These are phyloP conservation scores for Talaromyces nanjingensis DNA, from an alignment of 495 filamentous ascomycete species.

Conservation along the genomic window DNA sequence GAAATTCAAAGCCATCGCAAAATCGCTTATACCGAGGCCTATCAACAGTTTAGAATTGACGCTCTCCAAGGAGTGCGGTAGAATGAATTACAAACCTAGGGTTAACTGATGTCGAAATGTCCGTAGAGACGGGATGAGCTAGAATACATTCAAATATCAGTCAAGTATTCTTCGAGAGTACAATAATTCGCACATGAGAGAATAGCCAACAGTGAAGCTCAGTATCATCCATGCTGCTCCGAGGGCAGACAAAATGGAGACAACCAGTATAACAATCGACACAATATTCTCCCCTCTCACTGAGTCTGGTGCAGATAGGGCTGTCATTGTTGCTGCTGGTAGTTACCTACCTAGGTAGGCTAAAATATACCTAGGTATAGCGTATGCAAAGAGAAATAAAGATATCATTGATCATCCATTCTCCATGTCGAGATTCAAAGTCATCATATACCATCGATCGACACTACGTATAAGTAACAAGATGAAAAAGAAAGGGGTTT, in stretches of 20 bases:
- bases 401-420: not conserved
- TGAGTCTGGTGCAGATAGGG: not conserved
- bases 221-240: constrained; percentile 5
- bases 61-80: not conserved
- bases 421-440: not conserved
- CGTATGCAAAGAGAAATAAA: not conserved
- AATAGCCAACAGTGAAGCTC: not conserved
- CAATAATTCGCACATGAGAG: not conserved
- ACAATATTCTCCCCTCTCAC: not conserved
- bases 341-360: not conserved
- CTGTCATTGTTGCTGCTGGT: not conserved
- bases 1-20: constrained; percentile 3
- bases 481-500: not conserved
- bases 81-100: not conserved
- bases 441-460: not conserved
- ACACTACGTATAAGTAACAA: not conserved
- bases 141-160: not conserved
- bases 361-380: not conserved
- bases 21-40: constrained; percentile 8
- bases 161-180: not conserved
- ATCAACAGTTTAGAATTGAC: not conserved
- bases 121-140: constrained; percentile 1
- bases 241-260: constrained; percentile 4
- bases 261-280: constrained; percentile 5
- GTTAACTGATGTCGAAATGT: constrained; percentile 6